Base-by-base conservation (phyloP, 208 protist genomes). In the Acanthamoeba triangularis region DNA sequence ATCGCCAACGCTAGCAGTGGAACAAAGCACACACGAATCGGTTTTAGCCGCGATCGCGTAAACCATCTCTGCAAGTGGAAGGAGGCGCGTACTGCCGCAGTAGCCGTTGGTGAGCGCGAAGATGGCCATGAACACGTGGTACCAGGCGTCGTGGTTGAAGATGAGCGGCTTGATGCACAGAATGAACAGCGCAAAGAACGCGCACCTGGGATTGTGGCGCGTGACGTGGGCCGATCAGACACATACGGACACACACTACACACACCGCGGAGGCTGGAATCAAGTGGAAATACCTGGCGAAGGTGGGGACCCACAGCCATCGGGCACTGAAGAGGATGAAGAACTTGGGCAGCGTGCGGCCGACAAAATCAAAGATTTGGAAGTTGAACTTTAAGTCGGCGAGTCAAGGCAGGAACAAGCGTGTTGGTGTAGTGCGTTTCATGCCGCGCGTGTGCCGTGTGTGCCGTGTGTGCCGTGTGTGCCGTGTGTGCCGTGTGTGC, bases 301-400 rank as follows among this genome's bases (percentile, higher is more conserved):
- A 65, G 28, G 94, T 93, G 72, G 94, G 94, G 30, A 97, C 84
- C 93, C 96, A 95, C 63, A 96, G 90, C 72, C 87, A 94, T 16
- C 52, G 92, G 61, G 82, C 92, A 33, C 3, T 91, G 82, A 96
- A 96, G 16, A 95, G 35, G 30, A 96, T 90, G 44, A 96, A 76
- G 76, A 80, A 97, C 59, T 93, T 94, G 72, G 96, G 96, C 20
- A 87, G 30, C 18, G 94, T 95, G 41, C 96, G 90, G 7, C 96
- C 96, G 87, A 96, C 78, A 52, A 94, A 95, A 80, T 97, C 96
- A 41, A 94, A 94, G 54, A 97, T 61, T 95, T 96, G 95, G 82
- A 97, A 97, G 8, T 65, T 74, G 85, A 91, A 91, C 85, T 91
- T 44, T 2, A 8, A 28, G 33, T 25, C 8, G 28, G n/a, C 28